Conservation (phyloP, 2,329 filamentous ascomycete species). For the Cercospora sp. region DNA sequence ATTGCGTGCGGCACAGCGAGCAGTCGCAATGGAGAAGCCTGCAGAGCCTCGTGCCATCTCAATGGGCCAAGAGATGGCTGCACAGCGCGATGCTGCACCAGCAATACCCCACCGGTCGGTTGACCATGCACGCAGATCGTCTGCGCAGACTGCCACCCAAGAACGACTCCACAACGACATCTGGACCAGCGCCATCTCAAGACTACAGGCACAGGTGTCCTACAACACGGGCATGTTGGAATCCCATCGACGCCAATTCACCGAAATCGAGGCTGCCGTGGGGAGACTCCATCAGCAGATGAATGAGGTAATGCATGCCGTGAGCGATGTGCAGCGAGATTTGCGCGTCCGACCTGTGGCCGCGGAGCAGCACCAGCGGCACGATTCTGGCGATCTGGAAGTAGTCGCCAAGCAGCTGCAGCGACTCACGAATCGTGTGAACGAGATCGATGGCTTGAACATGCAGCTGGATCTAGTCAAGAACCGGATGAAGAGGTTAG, state of each 20-base stretch:
- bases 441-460: constrained; percentile 50
- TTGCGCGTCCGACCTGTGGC: constrained; percentile 32
- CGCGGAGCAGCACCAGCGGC: constrained; percentile 22
- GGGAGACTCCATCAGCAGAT: constrained; percentile 45
- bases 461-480: constrained; percentile 52
- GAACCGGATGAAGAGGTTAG: constrained; percentile 45
- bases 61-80: constrained; percentile 28
- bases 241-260: constrained; percentile 44
- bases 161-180: constrained; percentile 31
- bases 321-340: constrained; percentile 43
- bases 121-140: constrained; percentile 20
- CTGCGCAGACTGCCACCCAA: constrained; percentile 13
- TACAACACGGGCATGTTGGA: constrained; percentile 47
- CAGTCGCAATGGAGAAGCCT: constrained; percentile 25
- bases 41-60: constrained; percentile 25
- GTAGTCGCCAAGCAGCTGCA: constrained; percentile 45
- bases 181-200: constrained; percentile 45
- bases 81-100: constrained; percentile 26
- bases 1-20: neutral
- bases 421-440: constrained; percentile 45
- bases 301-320: constrained; percentile 34
- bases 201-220: constrained; percentile 51
- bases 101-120: constrained; percentile 16
- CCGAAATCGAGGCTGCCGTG: constrained; percentile 44
- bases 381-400: constrained; percentile 44